Evolutionary conservation across 192 early-diverging fungal genomes (phyloP).

Genomic region (Coemansia sp.): DNA sequence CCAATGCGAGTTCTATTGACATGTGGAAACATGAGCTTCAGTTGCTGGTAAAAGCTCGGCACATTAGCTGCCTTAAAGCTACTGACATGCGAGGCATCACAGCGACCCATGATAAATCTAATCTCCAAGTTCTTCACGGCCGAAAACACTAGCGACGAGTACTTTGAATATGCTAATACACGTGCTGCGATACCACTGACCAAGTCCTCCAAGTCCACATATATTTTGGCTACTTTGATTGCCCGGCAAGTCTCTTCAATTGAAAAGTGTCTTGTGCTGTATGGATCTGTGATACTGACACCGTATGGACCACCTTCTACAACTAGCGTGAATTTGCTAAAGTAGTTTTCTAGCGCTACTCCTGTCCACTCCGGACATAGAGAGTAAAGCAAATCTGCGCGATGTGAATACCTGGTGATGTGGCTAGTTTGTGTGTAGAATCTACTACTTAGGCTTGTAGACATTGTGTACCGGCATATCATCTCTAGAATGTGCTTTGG

Average conservation of each 20-base stretch:
- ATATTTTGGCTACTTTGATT: slow-evolving; percentile 5
- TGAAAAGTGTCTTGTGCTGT: neutral
- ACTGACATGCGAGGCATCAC: neutral
- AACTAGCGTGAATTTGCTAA: neutral
- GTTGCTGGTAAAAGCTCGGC: neutral
- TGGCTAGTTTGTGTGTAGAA: slow-evolving; percentile 5
- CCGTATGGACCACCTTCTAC: neutral
- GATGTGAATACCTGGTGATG: neutral
- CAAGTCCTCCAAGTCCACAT: neutral
- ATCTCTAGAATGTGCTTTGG: slow-evolving; percentile 7
- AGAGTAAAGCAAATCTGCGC: slow-evolving; percentile 1
- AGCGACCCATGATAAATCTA: neutral
- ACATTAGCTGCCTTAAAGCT: neutral
- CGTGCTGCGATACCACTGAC: neutral
- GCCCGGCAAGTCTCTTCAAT: neutral
- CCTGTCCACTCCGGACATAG: slow-evolving; percentile 3
- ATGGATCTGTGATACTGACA: neutral
- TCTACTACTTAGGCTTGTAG: neutral
- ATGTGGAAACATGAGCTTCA: neutral
- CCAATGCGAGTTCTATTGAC: neutral
- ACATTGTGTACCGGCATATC: slow-evolving; percentile 7
- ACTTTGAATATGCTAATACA: neutral
- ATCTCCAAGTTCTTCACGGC: slow-evolving; percentile 1
- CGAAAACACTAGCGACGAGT: neutral
- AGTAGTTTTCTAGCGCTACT: slow-evolving; percentile 6